A percentile compares a stretch with the other conserved stretches of the same genome.
phyloP scores from a whole-genome alignment of 228 moss, liverwort and hornwort species.

The Sphagnum fallax region DNA sequence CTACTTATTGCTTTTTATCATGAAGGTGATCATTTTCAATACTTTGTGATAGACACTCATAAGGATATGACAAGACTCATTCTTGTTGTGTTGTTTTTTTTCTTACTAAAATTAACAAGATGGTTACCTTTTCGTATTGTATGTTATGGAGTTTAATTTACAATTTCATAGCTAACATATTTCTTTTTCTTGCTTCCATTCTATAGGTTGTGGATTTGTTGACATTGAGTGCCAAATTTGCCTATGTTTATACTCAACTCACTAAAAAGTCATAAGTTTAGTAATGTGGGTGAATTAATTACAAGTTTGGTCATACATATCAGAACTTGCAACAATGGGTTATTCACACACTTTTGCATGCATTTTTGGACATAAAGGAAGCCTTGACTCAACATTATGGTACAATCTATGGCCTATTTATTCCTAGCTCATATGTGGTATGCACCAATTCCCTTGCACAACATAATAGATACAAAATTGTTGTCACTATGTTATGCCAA shows the following conservation, averaged over 20 bases:
- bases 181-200: conserved; percentile 3
- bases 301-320: conserved; percentile 88
- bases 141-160: neutral
- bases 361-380: conserved; percentile 90
- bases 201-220: neutral
- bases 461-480: neutral
- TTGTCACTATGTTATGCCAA: neutral
- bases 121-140: neutral
- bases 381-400: conserved; percentile 96
- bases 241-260: neutral
- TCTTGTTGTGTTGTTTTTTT: neutral
- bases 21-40: too few species aligned
- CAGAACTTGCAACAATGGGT: conserved; percentile 88
- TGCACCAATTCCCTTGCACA: neutral
- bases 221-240: neutral
- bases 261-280: too few species aligned
- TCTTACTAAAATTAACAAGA: neutral
- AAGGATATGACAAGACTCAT: too few species aligned
- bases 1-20: too few species aligned
- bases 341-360: conserved; percentile 69
- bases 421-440: conserved; percentile 88
- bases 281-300: neutral
- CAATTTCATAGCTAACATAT: neutral
- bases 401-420: conserved; percentile 78
- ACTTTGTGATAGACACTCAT: too few species aligned